Evolutionary conservation across 164 flowering plant genomes (phyloP), one percentile per base, ranked within the genome.

Genomic region (Stephania yunnanensis): DNA sequence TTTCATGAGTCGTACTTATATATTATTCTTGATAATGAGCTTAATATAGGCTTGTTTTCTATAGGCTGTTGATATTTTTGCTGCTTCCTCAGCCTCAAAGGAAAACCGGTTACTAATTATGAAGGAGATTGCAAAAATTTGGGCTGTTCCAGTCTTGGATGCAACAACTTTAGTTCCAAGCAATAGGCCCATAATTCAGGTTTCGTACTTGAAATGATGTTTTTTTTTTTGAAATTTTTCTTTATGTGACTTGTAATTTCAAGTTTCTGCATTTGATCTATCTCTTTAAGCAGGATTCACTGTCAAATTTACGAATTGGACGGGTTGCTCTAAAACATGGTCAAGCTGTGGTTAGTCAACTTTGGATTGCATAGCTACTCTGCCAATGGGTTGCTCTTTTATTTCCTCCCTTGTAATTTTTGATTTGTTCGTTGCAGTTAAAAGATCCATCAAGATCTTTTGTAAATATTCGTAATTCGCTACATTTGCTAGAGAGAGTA

Each of bases 21-120:
- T 70, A 7, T 74, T 45, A 29, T 53, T 15, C 19, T 58, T 58
- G 64, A 58, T 58, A 19, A 13, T 6, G 19, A 58, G 20, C 19
- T 58, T 13, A 58, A 58, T 13, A 25, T 52, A 76, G 46, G n/a
- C 69, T 70, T 53, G 29, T 71, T 15, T 19, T 76, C 46, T 81
- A 22, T 84, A 95, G 99, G 99, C 97, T 76, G 91, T 89, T 31
- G 99, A 96, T 84, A 78, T 90, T 74, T 96, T 93, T 87, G 93
- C 91, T 44, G 80, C 90, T 45, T 90, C 82, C 68, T 84, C 85
- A 19, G 77, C 90, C 78, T 88, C 92, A 69, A 74, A 78, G 73
- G 89, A 81, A 50, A 85, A 78, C 17, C 86, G 94, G 70, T 71
- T 89, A 80, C 66, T 73, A 46, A 75, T 87, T 22, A 87, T 85